A percentile compares a stretch with the other conserved stretches of the same genome.
Conservation (phyloP, 2,329 filamentous ascomycete genomes). For the Aschersonia sp. region DNA sequence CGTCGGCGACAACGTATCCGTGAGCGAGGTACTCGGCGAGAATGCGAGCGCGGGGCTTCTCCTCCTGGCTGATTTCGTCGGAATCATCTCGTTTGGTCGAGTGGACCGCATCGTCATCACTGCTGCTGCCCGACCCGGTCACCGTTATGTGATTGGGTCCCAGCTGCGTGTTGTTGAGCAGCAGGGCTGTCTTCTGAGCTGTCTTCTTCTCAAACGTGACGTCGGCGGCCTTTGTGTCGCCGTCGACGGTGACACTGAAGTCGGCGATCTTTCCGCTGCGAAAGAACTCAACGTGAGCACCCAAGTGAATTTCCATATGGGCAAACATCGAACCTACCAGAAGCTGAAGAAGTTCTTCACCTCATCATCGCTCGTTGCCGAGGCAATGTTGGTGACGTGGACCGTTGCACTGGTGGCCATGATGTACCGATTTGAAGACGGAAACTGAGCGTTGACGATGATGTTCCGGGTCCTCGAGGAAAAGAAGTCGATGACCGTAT, state of each 20-base stretch:
- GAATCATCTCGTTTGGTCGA: conserved; percentile 38
- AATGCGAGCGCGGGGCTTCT: conserved; percentile 91
- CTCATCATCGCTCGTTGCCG: conserved; percentile 74
- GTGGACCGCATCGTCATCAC: conserved; percentile 46
- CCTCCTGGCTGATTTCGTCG: conserved; percentile 77
- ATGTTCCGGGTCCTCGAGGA: neutral
- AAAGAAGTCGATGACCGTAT: neutral
- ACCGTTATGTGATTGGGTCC: conserved; percentile 73
- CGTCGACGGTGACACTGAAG: conserved; percentile 58
- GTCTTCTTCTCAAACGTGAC: conserved; percentile 96
- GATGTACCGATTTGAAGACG: conserved; percentile 1
- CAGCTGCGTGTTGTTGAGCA: conserved; percentile 93
- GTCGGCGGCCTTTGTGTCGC: conserved; percentile 66
- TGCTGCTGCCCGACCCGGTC: conserved; percentile 50
- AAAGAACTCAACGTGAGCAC: neutral
- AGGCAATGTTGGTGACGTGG: conserved; percentile 78
- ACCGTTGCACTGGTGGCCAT: conserved; percentile 27
- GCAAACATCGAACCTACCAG: conserved; percentile 39
- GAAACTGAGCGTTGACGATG: neutral
- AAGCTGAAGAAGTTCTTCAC: conserved; percentile 97
- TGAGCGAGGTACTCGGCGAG: conserved; percentile 93
- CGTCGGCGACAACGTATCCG: conserved; percentile 70
- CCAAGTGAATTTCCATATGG: neutral
- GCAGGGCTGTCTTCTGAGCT: conserved; percentile 88
- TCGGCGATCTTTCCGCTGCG: conserved; percentile 77